A percentile compares a stretch with the other conserved stretches of the same genome.
phyloP scores from a whole-genome alignment of 2,329 filamentous ascomycete genomes.

The Colletotrichum magnum region DNA sequence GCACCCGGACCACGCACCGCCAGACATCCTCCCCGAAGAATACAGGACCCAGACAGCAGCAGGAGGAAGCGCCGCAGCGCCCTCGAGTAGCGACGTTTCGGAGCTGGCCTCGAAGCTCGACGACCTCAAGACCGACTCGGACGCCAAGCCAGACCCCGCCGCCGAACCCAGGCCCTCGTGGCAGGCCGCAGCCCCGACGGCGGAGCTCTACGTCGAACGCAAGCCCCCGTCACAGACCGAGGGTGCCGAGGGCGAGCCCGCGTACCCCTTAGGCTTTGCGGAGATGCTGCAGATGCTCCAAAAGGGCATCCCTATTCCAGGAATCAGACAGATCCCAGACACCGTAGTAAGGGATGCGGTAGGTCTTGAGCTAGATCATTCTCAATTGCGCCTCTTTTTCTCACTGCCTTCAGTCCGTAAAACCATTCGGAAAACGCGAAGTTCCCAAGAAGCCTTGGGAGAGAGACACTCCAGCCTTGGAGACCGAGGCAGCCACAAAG shows the following conservation, averaged over 20 bases:
- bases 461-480: slow-evolving; percentile 57
- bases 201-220: slow-evolving; percentile 61
- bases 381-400: background rate
- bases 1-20: slow-evolving; percentile 51
- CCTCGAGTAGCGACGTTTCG: slow-evolving; percentile 31
- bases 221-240: slow-evolving; percentile 43
- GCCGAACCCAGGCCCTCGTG: slow-evolving; percentile 52
- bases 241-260: slow-evolving; percentile 63
- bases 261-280: slow-evolving; percentile 86
- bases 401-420: slow-evolving; percentile 55
- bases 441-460: slow-evolving; percentile 83
- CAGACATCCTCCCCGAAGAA: slow-evolving; percentile 54
- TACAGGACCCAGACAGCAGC: slow-evolving; percentile 41
- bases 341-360: slow-evolving; percentile 81
- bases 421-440: slow-evolving; percentile 62
- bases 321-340: slow-evolving; percentile 88
- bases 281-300: slow-evolving; percentile 90
- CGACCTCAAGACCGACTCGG: slow-evolving; percentile 20
- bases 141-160: background rate
- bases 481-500: slow-evolving; percentile 9
- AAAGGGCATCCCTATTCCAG: slow-evolving; percentile 85
- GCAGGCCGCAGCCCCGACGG: slow-evolving; percentile 65
- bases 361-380: slow-evolving; percentile 46
- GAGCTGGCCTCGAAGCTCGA: slow-evolving; percentile 32
- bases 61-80: slow-evolving; percentile 5